Evolutionary conservation across 805 yeast species (phyloP).

Genomic region (Lachancea dasiensis): DNA sequence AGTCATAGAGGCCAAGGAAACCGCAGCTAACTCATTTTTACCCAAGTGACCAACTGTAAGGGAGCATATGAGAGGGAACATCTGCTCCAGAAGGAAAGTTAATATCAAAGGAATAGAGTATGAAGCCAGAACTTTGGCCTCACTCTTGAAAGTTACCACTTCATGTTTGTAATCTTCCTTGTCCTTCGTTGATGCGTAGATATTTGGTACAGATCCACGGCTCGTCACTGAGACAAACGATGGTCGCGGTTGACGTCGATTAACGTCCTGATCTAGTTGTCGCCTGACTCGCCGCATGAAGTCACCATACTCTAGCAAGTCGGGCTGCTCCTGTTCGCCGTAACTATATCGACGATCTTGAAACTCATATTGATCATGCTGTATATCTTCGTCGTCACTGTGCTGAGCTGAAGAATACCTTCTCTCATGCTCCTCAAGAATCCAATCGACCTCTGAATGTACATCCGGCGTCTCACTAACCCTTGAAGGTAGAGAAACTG

Average conservation of each 20-base stretch:
- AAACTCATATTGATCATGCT: slow-evolving; percentile 7
- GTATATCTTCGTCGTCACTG: slow-evolving; percentile 22
- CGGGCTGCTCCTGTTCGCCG: slow-evolving; percentile 9
- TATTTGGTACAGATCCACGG: slow-evolving; percentile 29
- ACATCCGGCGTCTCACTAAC: slow-evolving; percentile 31
- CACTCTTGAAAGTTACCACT: slow-evolving; percentile 33
- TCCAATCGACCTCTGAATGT: slow-evolving; percentile 36
- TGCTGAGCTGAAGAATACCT: slow-evolving; percentile 31
- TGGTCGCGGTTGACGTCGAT: slow-evolving; percentile 17
- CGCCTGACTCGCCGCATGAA: slow-evolving; percentile 29
- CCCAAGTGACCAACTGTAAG: slow-evolving; percentile 83
- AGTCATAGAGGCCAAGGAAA: slow-evolving; percentile 77
- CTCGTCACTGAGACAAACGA: slow-evolving; percentile 28
- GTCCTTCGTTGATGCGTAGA: slow-evolving; percentile 26
- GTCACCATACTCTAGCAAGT: slow-evolving; percentile 25
- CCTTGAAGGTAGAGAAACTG: slow-evolving; percentile 38
- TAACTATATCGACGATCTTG: background rate
- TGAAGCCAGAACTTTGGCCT: slow-evolving; percentile 32
- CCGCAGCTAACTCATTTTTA: slow-evolving; percentile 74
- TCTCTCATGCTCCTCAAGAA: slow-evolving; percentile 36
- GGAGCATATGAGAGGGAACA: slow-evolving; percentile 73
- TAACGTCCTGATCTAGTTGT: slow-evolving; percentile 12
- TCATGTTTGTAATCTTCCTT: slow-evolving; percentile 30
- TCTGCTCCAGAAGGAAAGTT: slow-evolving; percentile 67
- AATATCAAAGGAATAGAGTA: slow-evolving; percentile 52